Evolutionary conservation across 2,329 filamentous ascomycete genomes (phyloP), one percentile per base, ranked within the genome.

Genomic region (Didymella pomorum): DNA sequence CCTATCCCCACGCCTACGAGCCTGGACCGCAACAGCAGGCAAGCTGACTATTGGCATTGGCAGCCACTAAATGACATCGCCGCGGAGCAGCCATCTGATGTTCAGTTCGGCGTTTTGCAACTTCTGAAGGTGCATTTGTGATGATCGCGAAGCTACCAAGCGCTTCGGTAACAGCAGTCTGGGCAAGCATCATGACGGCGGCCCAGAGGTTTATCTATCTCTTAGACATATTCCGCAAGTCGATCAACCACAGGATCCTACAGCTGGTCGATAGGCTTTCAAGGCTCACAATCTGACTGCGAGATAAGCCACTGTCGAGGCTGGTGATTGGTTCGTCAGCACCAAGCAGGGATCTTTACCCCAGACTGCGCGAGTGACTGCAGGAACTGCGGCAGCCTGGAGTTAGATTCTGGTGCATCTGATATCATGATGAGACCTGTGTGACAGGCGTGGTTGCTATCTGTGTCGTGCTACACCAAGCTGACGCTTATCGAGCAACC

Each of bases 301-400:
- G 96, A 68, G 70, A 73, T 71, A 71, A 73, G 65, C 62, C 62
- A 64, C 47, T 67, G 51, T 62, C 37, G 55, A 48, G 29, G 18
- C 18, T 20, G 37, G 46, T 64, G 58, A 70, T 68, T 66, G 68
- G 68, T 42, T 43, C 39, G 39, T 21, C 11, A 33, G 20, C n/a
- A 31, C 45, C 44, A 61, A 53, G 54, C 52, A 58, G 54, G 51
- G 42, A 50, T 51, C 49, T 52, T 41, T 48, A 52, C 56, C 39
- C 39, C 50, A 44, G 50, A 45, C 20, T 58, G 33, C 39, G 45
- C 10, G 26, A 33, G 20, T 20, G 10, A 44, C 33, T 20, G 23
- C 18, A 47, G 28, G 28, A 9, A 20, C 28, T 18, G 21, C 28
- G 1, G 39, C 1, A 16, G 29, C 29, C 35, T 35, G 39, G 39